phyloP scores from a whole-genome alignment of 495 filamentous ascomycete species.

The Neurospora sublineolata region DNA sequence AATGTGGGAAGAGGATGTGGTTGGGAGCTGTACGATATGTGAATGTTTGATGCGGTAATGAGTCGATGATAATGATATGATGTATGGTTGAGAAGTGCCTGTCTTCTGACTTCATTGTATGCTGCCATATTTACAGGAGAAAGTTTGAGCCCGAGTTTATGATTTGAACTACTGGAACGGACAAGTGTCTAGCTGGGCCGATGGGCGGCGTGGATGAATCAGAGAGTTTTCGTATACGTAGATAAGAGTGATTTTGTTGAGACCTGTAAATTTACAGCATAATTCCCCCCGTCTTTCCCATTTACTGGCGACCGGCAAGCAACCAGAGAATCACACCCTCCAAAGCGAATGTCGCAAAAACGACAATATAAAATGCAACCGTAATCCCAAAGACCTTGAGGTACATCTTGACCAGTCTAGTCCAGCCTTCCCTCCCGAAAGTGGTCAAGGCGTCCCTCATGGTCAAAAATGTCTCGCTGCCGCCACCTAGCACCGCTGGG shows the following conservation, averaged over 20 bases:
- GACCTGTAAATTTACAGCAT: not conserved
- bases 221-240: not conserved
- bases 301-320: not conserved
- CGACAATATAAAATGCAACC: conserved; percentile 36
- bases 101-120: not conserved
- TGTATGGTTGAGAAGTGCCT: not conserved
- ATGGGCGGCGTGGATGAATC: not conserved
- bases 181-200: not conserved
- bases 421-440: conserved; percentile 53
- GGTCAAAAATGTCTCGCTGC: conserved; percentile 43
- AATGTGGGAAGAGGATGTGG: too few relatives aligned
- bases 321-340: not conserved
- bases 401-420: conserved; percentile 56
- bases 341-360: conserved; percentile 30
- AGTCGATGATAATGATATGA: not conserved
- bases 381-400: conserved; percentile 42
- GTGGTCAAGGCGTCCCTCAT: conserved; percentile 61
- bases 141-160: not conserved
- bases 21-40: not conserved
- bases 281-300: not conserved
- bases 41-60: not conserved
- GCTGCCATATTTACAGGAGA: not conserved
- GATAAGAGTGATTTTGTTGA: not conserved
- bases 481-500: conserved; percentile 54
- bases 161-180: not conserved